Evolutionary conservation across 805 yeast species (phyloP), one percentile per base, ranked within the genome.

Genomic region (Myxozyma neotropica): DNA sequence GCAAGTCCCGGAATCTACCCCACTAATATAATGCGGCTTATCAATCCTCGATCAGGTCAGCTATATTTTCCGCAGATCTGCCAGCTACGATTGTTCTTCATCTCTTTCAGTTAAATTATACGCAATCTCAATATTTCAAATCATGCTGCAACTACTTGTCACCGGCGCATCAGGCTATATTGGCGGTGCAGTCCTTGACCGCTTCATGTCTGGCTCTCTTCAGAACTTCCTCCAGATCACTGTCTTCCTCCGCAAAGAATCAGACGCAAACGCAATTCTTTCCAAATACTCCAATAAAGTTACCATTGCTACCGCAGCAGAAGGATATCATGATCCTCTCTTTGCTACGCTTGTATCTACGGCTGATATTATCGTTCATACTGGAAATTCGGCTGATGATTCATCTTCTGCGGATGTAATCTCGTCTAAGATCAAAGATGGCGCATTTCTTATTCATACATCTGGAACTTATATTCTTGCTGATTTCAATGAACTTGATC

Each of bases 381-480:
- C 76, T 13, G 77, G 65, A 69, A 46, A 73, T 67, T 19, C 66
- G 1, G 53, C 73, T 5, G 67, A 70, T 13, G 64, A 70, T 21
- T 70, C 64, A 70, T 24, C 69, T 68, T 13, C 66, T 1, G 58
- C 73, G 7, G 66, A 68, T 7, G 59, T 69, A 8, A 71, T 70
- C 15, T 61, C 67, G 46, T 49, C 49, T 23, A 42, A 36, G 12
- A 70, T 69, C 59, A 68, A 59, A 27, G 53, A 64, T 26, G 66
- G 68, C 7, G 70, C 73, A 3, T 63, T 72, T 23, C 67, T 74
- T 19, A 63, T 76, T 53, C 78, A 75, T 43, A 75, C 76, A 31
- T 72, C 78, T 3, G 78, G 79, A 10, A 71, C 77, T 2, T 70
- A 73, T 1, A 69, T 75, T 31, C 38, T 74, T 33, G 35, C 70